Conservation (phyloP, 768 basidiomycete species). For the Lactifluus subvellereus region DNA sequence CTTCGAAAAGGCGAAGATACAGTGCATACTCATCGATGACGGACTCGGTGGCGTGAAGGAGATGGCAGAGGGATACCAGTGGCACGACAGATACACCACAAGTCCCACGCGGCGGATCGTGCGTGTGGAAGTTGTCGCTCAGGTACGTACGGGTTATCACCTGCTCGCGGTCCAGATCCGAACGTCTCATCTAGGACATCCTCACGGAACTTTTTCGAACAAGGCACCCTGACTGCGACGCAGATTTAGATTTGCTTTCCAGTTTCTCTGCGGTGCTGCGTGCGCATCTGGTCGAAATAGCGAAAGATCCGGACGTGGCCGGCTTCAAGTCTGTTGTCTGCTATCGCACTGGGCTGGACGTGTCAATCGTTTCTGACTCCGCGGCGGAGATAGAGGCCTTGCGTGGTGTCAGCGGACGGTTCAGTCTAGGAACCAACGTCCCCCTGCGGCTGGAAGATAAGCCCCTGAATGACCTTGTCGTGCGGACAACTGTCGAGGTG, state of each 20-base stretch:
- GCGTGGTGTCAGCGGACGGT: constrained; percentile 24
- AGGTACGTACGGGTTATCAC: constrained; percentile 40
- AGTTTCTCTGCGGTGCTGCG: too few relatives aligned
- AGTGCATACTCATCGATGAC: constrained; percentile 69
- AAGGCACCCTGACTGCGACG: too few relatives aligned
- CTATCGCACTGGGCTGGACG: constrained; percentile 69
- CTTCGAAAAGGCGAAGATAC: constrained; percentile 53
- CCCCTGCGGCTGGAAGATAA: constrained; percentile 53
- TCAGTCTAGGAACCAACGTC: constrained; percentile 29
- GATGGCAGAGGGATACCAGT: constrained; percentile 45
- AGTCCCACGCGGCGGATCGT: constrained; percentile 56
- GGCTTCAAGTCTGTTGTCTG: constrained; percentile 74
- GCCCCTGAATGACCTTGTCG: constrained; percentile 59
- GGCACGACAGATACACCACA: constrained; percentile 58
- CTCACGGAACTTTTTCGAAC: too few relatives aligned
- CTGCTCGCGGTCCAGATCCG: background rate
- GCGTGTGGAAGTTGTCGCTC: constrained; percentile 63
- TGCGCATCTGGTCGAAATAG: constrained; percentile 25
- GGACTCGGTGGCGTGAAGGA: constrained; percentile 44
- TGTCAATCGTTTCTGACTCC: constrained; percentile 34
- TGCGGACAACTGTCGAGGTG: constrained; percentile 48
- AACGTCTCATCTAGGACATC: too few relatives aligned
- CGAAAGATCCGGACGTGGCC: constrained; percentile 44
- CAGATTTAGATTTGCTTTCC: too few relatives aligned
- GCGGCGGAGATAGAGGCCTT: background rate